These are phyloP conservation scores for Fusarium brevicatenulatum DNA, from an alignment of 2,329 filamentous ascomycete genomes.

Conservation along the genomic window DNA sequence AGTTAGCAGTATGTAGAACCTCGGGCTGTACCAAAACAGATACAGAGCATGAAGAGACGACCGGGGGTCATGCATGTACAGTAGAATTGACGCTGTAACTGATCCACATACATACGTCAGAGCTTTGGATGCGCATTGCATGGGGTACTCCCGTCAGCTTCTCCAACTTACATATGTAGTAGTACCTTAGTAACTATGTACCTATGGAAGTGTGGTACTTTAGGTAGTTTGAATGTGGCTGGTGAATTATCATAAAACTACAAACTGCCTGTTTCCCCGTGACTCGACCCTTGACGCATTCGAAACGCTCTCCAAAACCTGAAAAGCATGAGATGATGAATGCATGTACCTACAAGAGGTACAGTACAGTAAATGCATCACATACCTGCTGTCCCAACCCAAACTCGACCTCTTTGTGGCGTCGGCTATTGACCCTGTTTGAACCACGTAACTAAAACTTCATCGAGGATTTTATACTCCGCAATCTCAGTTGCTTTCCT, in stretches of 20 bases:
- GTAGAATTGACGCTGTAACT: background rate
- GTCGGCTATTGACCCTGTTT: conserved; percentile 42
- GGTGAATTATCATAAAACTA: background rate
- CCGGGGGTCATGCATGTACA: background rate
- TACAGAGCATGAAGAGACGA: background rate
- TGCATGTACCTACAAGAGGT: background rate
- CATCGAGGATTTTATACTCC: conserved; percentile 38
- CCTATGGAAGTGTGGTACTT: background rate
- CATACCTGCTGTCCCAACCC: background rate
- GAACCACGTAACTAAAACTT: conserved; percentile 38
- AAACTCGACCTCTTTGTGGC: conserved; percentile 30
- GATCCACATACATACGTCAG: background rate
- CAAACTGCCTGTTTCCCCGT: background rate
- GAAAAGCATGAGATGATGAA: conserved; percentile 12
- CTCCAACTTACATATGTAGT: conserved; percentile 1
- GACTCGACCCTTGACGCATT: background rate
- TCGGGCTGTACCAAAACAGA: background rate
- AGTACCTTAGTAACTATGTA: background rate
- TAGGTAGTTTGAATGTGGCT: conserved; percentile 4
- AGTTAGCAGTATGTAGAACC: background rate
- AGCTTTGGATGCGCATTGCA: background rate
- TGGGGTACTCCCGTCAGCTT: background rate
- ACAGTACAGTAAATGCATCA: background rate
- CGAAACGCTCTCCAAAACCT: conserved; percentile 21
- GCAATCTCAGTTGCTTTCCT: conserved; percentile 38